Conservation (phyloP, 345 rosid genomes). For the Barbarea vulgaris region DNA sequence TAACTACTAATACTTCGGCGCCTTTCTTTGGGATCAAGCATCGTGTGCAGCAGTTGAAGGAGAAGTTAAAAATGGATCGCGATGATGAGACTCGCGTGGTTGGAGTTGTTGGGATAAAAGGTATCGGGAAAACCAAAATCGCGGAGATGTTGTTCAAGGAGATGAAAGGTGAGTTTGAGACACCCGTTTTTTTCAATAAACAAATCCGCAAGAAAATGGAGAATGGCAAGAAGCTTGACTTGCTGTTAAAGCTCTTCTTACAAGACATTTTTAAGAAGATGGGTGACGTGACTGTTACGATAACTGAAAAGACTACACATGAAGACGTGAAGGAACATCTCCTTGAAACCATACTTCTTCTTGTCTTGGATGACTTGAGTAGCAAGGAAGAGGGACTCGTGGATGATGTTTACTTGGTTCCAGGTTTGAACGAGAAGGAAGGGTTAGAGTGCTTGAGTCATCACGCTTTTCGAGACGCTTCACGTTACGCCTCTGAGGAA, state of each 20-base stretch:
- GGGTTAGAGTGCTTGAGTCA: slow-evolving; percentile 20
- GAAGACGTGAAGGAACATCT: neutral
- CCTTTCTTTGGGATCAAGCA: neutral
- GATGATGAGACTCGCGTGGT: neutral
- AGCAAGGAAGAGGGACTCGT: neutral
- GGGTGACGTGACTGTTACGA: neutral
- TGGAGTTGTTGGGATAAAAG: slow-evolving; percentile 10
- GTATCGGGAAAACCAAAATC: neutral
- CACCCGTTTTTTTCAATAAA: neutral
- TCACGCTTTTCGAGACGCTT: slow-evolving; percentile 15
- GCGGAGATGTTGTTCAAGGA: slow-evolving; percentile 1
- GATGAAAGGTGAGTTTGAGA: neutral
- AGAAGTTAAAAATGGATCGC: neutral
- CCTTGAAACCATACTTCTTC: neutral
- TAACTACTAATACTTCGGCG: neutral
- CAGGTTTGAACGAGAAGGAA: slow-evolving; percentile 12
- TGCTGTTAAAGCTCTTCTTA: neutral
- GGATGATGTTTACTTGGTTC: slow-evolving; percentile 17
- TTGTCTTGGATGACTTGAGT: slow-evolving; percentile 4
- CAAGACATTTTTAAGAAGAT: neutral
- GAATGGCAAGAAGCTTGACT: neutral
- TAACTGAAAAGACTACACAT: neutral
- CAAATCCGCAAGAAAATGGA: neutral
- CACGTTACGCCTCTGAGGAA: neutral
- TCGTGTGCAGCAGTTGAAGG: neutral